phyloP scores from a whole-genome alignment of 2,329 filamentous ascomycete species.

The Colletotrichum shisoi region DNA sequence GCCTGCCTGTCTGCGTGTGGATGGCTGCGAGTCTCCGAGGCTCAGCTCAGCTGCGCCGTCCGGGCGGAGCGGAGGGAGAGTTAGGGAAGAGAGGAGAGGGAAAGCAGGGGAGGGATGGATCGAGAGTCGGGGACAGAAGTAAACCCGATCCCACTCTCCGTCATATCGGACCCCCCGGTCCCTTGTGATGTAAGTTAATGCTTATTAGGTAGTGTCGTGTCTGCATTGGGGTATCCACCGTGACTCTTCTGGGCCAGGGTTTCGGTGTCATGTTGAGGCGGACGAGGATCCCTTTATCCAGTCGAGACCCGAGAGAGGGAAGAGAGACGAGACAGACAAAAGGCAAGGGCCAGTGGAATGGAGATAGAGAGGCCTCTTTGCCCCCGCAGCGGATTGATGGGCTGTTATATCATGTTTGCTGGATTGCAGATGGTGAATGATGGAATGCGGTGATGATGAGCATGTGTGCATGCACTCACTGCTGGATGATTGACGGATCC shows the following conservation, averaged over 20 bases:
- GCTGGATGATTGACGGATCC: background rate
- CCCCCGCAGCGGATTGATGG: slow-evolving; percentile 16
- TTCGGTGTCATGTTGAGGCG: background rate
- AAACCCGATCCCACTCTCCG: slow-evolving; percentile 26
- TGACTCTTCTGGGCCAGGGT: slow-evolving; percentile 13
- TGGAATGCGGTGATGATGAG: slow-evolving; percentile 7
- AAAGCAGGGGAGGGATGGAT: background rate
- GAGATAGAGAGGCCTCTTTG: slow-evolving; percentile 20
- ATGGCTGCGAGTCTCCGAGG: slow-evolving; percentile 22
- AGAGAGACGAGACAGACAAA: slow-evolving; percentile 1
- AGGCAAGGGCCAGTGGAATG: slow-evolving; percentile 10
- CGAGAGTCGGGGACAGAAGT: background rate
- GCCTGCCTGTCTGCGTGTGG: background rate
- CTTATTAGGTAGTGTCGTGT: background rate
- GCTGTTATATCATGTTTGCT: slow-evolving; percentile 33
- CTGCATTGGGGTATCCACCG: slow-evolving; percentile 8
- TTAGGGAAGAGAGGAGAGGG: background rate
- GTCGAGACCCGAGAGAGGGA: slow-evolving; percentile 10
- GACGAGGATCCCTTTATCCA: slow-evolving; percentile 9
- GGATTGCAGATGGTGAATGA: background rate
- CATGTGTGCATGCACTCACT: slow-evolving; percentile 25
- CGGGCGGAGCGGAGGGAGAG: slow-evolving; percentile 28
- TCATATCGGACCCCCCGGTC: background rate
- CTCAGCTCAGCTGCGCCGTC: slow-evolving; percentile 32
- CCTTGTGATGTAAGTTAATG: slow-evolving; percentile 6